A percentile compares a stretch with the other conserved stretches of the same genome.
These are phyloP conservation scores for Paraconiothyrium brasiliense DNA, from an alignment of 2,329 filamentous ascomycete genomes.

Conservation along the genomic window DNA sequence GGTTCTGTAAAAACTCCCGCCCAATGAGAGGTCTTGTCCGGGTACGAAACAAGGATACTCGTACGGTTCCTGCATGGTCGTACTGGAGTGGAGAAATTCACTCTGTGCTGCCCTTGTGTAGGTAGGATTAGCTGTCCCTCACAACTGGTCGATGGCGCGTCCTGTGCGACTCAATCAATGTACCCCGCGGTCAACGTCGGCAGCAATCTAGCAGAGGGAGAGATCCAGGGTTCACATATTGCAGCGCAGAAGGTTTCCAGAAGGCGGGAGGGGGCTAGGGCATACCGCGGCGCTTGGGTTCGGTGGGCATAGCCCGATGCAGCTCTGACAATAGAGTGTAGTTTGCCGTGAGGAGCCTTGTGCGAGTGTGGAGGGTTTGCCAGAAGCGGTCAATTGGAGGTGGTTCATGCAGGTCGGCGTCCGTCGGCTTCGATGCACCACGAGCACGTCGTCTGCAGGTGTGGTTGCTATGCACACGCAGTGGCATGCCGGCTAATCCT, in stretches of 20 bases:
- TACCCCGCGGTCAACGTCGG: constrained; percentile 43
- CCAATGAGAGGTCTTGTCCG: constrained; percentile 2
- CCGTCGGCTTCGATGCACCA: constrained; percentile 27
- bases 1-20: not conserved
- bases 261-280: constrained; percentile 24
- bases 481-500: constrained; percentile 36
- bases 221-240: constrained; percentile 35
- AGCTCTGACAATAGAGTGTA: not conserved
- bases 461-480: constrained; percentile 39
- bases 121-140: not conserved
- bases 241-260: constrained; percentile 30
- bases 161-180: constrained; percentile 46
- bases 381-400: constrained; percentile 12
- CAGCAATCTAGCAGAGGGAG: constrained; percentile 37
- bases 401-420: constrained; percentile 35
- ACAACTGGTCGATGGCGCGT: constrained; percentile 34
- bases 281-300: constrained; percentile 23
- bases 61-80: constrained; percentile 19
- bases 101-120: constrained; percentile 8
- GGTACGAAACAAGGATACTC: not conserved
- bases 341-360: not conserved
- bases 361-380: constrained; percentile 12
- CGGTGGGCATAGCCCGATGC: not conserved
- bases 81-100: constrained; percentile 9
- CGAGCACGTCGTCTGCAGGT: constrained; percentile 31